Conservation (phyloP, 108 stramenopile genomes). For the Nitzschia palea region DNA sequence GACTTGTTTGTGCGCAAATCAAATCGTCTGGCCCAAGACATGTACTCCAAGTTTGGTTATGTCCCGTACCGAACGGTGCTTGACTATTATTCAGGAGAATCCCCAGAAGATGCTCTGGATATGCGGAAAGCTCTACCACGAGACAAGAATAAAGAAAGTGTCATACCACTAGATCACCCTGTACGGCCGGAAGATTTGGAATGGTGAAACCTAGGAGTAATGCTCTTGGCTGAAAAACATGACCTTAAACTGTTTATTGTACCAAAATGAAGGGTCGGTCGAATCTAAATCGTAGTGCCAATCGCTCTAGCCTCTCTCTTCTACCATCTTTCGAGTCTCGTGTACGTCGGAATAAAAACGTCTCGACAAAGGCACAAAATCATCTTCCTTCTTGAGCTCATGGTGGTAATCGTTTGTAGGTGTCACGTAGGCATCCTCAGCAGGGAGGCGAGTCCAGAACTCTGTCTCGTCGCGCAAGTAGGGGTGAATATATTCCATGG, state of each 20-base stretch:
- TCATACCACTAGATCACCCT: constrained; percentile 85
- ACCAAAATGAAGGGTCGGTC: no score
- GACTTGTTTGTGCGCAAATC: constrained; percentile 96
- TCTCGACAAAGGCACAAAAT: constrained; percentile 30
- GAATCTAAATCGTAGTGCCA: no score
- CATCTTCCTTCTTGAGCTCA: constrained; percentile 10
- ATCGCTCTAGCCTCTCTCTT: background rate
- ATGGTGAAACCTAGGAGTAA: constrained; percentile 82
- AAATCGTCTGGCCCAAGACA: constrained; percentile 92
- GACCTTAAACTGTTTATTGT: no score
- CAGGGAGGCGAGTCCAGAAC: constrained; percentile 63
- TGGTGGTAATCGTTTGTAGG: constrained; percentile 36
- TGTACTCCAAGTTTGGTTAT: constrained; percentile 97
- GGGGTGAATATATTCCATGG: constrained; percentile 64
- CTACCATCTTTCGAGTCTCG: constrained; percentile 22
- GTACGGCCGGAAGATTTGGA: constrained; percentile 91
- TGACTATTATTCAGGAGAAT: constrained; percentile 88
- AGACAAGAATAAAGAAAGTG: constrained; percentile 80
- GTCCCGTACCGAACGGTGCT: constrained; percentile 86
- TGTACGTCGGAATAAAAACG: constrained; percentile 51
- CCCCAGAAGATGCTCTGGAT: constrained; percentile 91
- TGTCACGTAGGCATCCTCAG: constrained; percentile 61
- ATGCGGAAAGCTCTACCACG: constrained; percentile 89
- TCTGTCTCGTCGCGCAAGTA: constrained; percentile 65
- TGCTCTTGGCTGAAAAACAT: no score